Percentiles rank a stretch among this genome's conserved stretches.
Evolutionary conservation across 495 filamentous ascomycete genomes (phyloP).

Genomic region (Aspergillus biplanus): DNA sequence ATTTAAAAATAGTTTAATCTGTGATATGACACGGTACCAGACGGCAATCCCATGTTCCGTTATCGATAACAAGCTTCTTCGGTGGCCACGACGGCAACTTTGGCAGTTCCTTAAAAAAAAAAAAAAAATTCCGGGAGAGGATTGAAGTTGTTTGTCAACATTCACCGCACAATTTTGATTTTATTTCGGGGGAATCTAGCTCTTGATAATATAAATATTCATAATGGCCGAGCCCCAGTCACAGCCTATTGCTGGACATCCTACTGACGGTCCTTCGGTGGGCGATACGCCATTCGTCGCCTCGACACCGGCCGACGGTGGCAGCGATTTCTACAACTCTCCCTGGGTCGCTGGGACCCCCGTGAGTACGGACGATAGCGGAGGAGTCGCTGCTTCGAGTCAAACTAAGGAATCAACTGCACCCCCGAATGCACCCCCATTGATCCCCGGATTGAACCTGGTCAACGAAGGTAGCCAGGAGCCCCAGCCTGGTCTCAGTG

Average conservation of each 20-base stretch:
- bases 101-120: conserved; percentile 36
- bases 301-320: conserved; percentile 40
- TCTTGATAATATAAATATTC: conserved; percentile 9
- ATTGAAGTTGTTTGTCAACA: conserved; percentile 2
- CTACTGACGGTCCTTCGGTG: conserved; percentile 29
- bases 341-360: conserved; percentile 36
- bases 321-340: conserved; percentile 50
- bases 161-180: neutral
- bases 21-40: neutral
- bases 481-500: conserved; percentile 11
- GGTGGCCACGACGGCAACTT: conserved; percentile 37
- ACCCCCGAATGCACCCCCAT: conserved; percentile 22
- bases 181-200: conserved; percentile 12
- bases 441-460: conserved; percentile 47
- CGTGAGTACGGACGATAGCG: conserved; percentile 4
- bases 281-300: conserved; percentile 42
- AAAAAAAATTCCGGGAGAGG: conserved; percentile 32
- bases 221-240: conserved; percentile 49
- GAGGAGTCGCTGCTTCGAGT: conserved; percentile 4
- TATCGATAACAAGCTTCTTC: conserved; percentile 39
- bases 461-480: conserved; percentile 33
- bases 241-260: conserved; percentile 15
- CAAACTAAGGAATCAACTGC: conserved; percentile 15
- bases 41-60: conserved; percentile 5
- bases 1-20: neutral